Evolutionary conservation across 202 grass and related monocot species (phyloP), one percentile per base, ranked within the genome.

Genomic region (Cymbopogon flexuosus): DNA sequence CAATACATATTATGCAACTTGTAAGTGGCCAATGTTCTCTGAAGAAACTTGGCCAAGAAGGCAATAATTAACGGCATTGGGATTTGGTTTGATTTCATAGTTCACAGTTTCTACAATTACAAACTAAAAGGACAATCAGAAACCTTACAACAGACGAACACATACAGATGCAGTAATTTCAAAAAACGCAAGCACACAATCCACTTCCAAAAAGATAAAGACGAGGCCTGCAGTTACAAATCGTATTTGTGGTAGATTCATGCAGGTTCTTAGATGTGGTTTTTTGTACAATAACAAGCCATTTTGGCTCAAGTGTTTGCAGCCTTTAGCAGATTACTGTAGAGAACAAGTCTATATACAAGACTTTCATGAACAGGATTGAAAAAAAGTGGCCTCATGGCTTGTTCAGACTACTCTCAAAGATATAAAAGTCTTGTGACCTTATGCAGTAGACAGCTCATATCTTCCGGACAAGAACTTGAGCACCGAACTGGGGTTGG

Each of bases 401-500:
- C 18, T 66, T 18, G 11, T 79, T 66, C 62, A 67, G 29, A 16
- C n/a, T 46, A 19, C 16, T 33, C 62, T 36, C 5, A 76, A 18
- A 78, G 16, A 68, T 18, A 79, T 30, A 61, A 1, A 52, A 18
- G 7, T 1, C 21, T 19, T 7, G 6, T 21, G 5, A 16, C 16
- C 16, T 27, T 56, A 30, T 80, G 1, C 7, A 66, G 65, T 22
- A 4, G n/a, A 64, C 19, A n/a, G 8, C 8, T 91, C 89, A 91
- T 62, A 91, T 88, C 89, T 85, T 86, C 22, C 22, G 68, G 35
- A 90, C 62, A 42, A 93, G 72, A 86, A 97, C 39, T 64, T 93
- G 93, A 68, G 87, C 82, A 73, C 91, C 93, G 56, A 88, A 93
- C 62, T 97, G 93, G 11, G 93, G 91, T 72, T 93, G 91, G 70